Base-by-base conservation (phyloP, 495 filamentous ascomycete species). In the Penicillium waksmanii region DNA sequence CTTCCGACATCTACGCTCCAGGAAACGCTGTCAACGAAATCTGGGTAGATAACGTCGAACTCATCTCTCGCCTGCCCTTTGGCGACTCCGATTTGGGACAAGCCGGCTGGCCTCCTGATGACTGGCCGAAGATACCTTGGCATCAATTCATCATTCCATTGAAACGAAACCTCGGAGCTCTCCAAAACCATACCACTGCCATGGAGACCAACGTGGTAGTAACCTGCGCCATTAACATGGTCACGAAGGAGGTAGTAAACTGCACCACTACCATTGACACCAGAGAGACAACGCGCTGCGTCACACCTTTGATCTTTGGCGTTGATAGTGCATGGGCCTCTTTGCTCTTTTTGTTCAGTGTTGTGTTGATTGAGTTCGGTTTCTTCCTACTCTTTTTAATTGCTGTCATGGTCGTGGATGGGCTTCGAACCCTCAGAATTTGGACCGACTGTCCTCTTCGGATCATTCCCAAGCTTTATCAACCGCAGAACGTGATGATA, bases 101-200 rank as follows among this genome's bases (percentile, higher is more conserved):
- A 62, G 69, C 73, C 0, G 63, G 69, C 10, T 77, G 74, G 74
- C 66, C 69, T 10, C 15, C 31, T 0, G 64, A 63, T 1, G 58
- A 57, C n/a, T 67, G 62, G 49, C 74, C 74, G 6, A 77, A 77
- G 50, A 74, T 77, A 12, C 74, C 74, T 0, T 77, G 74, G 74
- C 73, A 74, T 65, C 69, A 77, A 11, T 77, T 77, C 42, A 71
- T 75, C 44, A 77, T 77, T n/a, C 74, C 73, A 9, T 33, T 75
- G 56, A 75, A 73, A 36, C 68, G 74, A 4, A 58, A 64, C 31
- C 56, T 56, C 48, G 48, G 8, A 12, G 6, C 21, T 23, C 0
- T 48, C 3, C 19, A 13, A 10, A 17, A 44, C n/a, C 6, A 1
- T 6, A 25, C 18, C 40, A 7, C 8, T 44, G 10, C n/a, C 40